Evolutionary conservation across 768 basidiomycete species (phyloP), one percentile per base, ranked within the genome.

Genomic region (Amyloporia xantha): DNA sequence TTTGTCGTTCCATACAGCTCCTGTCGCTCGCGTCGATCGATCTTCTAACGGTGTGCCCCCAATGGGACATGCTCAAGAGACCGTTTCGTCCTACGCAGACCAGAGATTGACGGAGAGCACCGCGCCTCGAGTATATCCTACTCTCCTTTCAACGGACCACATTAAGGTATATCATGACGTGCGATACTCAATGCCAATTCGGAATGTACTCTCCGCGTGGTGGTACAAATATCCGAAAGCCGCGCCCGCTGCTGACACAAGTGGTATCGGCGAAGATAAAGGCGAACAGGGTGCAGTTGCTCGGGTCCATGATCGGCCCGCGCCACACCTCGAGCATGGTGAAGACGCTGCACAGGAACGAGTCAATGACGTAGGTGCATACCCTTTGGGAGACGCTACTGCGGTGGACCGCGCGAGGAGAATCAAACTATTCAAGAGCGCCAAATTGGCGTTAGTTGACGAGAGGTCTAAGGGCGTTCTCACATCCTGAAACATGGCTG

Each of bases 111-210:
- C 41, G 27, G 26, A 19, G 20, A 25, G 15, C 17, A 10, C 15
- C 39, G 37, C 15, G 7, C 2, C 5, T 13, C 2, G 20, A n/a
- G 17, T 4, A 28, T 24, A n/a, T 9, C 12, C 35, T 15, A 12
- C 11, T 5, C 39, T 51, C n/a, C 44, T 25, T 25, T 40, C 24
- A 19, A 35, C 36, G 28, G 57, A 47, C 38, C 41, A 58, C 36
- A 47, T 58, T 45, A 52, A 52, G 46, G 20, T 58, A 2, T 55
- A 54, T 41, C 57, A 58, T 28, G 54, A 55, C 30, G 45, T 43
- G 3, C 35, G 20, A 7, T 50, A 58, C 33, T 48, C 54, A 4
- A 39, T 40, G 25, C 30, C 21, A 9, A 25, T 58, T 11, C 43
- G 54, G 4, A 54, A 41, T 10, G 27, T 54, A 12, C 26, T 58